A percentile compares a stretch with the other conserved stretches of the same genome.
Evolutionary conservation across 2,329 filamentous ascomycete species (phyloP).

Genomic region (Ampelomyces quisqualis): DNA sequence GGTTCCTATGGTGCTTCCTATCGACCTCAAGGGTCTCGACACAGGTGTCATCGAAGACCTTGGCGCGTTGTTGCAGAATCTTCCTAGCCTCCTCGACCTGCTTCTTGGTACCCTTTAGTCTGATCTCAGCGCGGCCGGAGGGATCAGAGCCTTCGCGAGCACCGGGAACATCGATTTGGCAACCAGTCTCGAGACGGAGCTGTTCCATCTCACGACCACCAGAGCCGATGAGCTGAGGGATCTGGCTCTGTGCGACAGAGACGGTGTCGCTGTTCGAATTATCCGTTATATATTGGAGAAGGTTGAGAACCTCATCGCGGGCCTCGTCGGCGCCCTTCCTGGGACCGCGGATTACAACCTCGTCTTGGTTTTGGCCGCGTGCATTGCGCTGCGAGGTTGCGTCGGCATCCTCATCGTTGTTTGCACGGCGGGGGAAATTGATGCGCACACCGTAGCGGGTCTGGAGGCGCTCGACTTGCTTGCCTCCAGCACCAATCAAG

Average conservation of each 20-base stretch:
- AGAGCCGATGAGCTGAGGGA: slow-evolving; percentile 91
- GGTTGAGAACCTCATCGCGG: slow-evolving; percentile 83
- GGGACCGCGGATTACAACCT: slow-evolving; percentile 87
- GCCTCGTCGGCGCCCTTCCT: slow-evolving; percentile 91
- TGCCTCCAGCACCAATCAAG: slow-evolving; percentile 84
- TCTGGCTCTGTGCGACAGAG: slow-evolving; percentile 83
- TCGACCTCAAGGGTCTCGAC: slow-evolving; percentile 85
- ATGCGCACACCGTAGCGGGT: slow-evolving; percentile 91
- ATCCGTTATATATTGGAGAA: slow-evolving; percentile 87
- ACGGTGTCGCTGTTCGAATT: slow-evolving; percentile 79
- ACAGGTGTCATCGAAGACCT: slow-evolving; percentile 86
- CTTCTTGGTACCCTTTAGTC: slow-evolving; percentile 86
- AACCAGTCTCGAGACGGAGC: slow-evolving; percentile 78
- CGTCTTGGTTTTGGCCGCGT: slow-evolving; percentile 75
- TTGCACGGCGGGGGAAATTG: slow-evolving; percentile 78
- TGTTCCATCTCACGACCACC: slow-evolving; percentile 89
- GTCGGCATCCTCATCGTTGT: slow-evolving; percentile 67
- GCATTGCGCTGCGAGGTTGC: slow-evolving; percentile 66
- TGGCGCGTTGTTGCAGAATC: slow-evolving; percentile 80
- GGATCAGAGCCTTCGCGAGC: slow-evolving; percentile 68
- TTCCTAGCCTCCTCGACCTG: slow-evolving; percentile 92
- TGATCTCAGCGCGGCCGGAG: slow-evolving; percentile 75
- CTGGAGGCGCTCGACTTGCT: slow-evolving; percentile 87
- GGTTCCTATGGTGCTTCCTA: slow-evolving; percentile 83
- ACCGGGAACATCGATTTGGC: slow-evolving; percentile 88